These are phyloP conservation scores for Venturia effusa DNA, from an alignment of 2,329 filamentous ascomycete species.

Conservation along the genomic window DNA sequence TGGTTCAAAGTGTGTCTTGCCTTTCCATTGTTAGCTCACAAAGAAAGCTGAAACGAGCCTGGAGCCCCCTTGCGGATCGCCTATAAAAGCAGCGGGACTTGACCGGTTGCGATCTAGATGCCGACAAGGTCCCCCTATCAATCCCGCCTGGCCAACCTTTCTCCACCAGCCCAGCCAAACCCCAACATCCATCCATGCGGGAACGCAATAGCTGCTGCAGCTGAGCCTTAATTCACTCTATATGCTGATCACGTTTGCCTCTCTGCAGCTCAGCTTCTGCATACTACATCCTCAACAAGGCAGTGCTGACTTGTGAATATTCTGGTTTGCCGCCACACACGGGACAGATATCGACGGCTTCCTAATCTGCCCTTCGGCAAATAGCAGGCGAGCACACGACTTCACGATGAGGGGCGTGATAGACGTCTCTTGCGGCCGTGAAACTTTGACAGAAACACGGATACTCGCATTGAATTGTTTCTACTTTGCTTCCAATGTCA, in stretches of 20 bases:
- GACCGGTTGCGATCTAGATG: background rate
- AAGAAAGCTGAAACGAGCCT: background rate
- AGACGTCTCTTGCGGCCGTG: background rate
- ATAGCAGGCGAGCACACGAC: background rate
- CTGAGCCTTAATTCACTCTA: background rate
- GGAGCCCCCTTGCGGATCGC: background rate
- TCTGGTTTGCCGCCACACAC: background rate
- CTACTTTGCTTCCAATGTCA: background rate
- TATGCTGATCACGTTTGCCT: background rate
- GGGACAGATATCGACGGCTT: background rate
- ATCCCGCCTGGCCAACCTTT: background rate
- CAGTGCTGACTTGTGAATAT: background rate
- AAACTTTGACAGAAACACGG: background rate
- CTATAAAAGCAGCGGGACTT: background rate
- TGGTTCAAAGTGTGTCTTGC: background rate
- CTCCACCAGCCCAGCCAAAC: background rate
- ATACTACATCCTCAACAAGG: background rate
- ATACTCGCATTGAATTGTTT: background rate
- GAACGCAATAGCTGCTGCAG: background rate
- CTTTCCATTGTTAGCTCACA: background rate
- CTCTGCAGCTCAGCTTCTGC: conserved; percentile 2
- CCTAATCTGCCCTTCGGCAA: background rate
- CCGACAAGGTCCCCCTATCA: background rate
- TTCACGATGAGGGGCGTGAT: background rate
- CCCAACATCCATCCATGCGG: background rate